Percentiles rank a stretch among this genome's conserved stretches.
phyloP scores from a whole-genome alignment of 306 rosid species.

The Cyamopsis tetragonoloba region DNA sequence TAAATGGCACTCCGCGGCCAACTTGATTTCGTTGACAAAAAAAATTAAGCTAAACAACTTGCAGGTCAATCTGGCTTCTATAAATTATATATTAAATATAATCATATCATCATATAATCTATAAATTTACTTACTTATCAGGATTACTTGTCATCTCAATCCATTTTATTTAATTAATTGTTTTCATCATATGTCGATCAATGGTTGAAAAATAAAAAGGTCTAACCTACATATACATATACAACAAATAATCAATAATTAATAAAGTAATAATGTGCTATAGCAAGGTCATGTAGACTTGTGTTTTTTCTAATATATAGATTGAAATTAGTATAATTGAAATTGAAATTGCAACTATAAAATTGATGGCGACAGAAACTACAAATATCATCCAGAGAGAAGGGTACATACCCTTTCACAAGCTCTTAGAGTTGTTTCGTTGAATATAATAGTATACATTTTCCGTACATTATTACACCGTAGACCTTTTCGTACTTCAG shows the following conservation, averaged over 20 bases:
- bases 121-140: too few relatives aligned
- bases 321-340: not conserved
- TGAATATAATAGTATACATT: not conserved
- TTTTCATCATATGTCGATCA: not conserved
- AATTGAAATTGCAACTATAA: not conserved
- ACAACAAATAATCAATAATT: not conserved
- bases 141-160: too few relatives aligned
- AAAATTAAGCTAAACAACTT: not conserved
- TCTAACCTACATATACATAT: not conserved
- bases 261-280: not conserved
- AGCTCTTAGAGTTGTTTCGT: constrained; percentile 25
- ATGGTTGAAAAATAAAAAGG: not conserved
- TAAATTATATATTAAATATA: not conserved
- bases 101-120: not conserved
- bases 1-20: not conserved
- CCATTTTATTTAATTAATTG: too few relatives aligned
- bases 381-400: not conserved
- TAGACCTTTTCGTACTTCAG: not conserved
- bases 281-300: not conserved
- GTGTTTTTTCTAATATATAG: too few relatives aligned
- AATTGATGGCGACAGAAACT: not conserved
- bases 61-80: not conserved
- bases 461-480: not conserved
- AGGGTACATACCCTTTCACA: constrained; percentile 34
- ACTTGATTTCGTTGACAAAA: too few relatives aligned